Evolutionary conservation across 2,329 filamentous ascomycete genomes (phyloP).

Genomic region (Epichloe sylvatica): DNA sequence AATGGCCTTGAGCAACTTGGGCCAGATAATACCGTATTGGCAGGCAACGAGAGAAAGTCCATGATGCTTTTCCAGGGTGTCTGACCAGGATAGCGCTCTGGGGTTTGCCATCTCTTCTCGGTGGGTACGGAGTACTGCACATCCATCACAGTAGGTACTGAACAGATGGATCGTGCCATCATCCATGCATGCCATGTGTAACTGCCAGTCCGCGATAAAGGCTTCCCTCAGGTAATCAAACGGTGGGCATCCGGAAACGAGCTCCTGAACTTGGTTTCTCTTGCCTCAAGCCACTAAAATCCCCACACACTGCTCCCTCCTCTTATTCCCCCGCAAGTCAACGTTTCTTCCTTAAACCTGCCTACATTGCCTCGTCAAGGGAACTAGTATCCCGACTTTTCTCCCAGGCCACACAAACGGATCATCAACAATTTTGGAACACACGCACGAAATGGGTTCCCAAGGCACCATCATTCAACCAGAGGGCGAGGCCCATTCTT

Average conservation of each 20-base stretch:
- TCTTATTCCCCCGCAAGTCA: neutral
- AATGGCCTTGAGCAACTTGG: constrained; percentile 4
- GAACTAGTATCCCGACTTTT: neutral
- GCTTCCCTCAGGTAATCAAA: neutral
- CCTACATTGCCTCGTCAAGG: neutral
- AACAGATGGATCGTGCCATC: neutral
- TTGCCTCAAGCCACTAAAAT: neutral
- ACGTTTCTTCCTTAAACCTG: neutral
- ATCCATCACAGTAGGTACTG: neutral
- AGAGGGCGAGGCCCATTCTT: constrained; percentile 26
- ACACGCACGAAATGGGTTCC: constrained; percentile 8
- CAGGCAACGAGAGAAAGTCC: neutral
- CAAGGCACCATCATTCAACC: constrained; percentile 10
- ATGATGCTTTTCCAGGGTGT: neutral
- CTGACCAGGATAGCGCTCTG: neutral
- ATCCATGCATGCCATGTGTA: neutral
- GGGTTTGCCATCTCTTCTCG: neutral
- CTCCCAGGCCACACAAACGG: neutral
- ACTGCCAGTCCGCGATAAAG: neutral
- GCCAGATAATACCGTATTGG: neutral
- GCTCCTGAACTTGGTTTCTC: neutral
- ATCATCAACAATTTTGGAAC: neutral
- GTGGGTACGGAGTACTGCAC: neutral
- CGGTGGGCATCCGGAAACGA: neutral
- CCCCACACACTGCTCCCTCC: neutral